Evolutionary conservation across 208 protist species (phyloP), one percentile per base, ranked within the genome.

Genomic region (Trypanosoma congolense): DNA sequence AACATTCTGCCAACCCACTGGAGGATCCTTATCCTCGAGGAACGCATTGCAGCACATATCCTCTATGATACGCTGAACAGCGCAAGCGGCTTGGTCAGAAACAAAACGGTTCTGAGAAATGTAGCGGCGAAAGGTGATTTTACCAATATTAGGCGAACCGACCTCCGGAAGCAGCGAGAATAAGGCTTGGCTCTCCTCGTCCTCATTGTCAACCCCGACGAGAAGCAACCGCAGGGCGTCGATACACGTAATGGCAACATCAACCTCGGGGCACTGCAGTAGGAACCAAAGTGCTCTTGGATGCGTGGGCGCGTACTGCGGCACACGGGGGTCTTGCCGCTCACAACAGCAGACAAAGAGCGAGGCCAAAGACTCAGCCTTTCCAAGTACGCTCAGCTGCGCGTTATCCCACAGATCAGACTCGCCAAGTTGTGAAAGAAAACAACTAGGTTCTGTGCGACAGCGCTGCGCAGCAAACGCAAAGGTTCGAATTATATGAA

Each of bases 261-360:
- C 70, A 24, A 50, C 69, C 18, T 63, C 68, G 12, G 29, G 18
- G 29, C 40, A 73, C 40, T 61, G 55, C 10, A 93, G 51, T 30
- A 90, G 63, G 38, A 84, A 80, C 24, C 43, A 50, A 38, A 93
- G 49, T 4, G 80, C 80, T 4, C 64, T 44, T 22, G 71, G 70
- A 54, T 86, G 68, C 10, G 74, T 73, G n/a, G 86, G 86, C 4
- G 80, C 73, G 54, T 82, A 93, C 30, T 71, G 55, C 1, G 58
- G 26, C 24, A 84, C 79, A 10, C 56, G 35, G 16, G 75, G 49
- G 25, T 73, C 61, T 60, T 90, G 81, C 28, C 29, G 44, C 10
- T 67, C 73, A 47, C 82, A 88, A 61, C 79, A 86, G 46, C 62
- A 43, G 41, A 65, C 43, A 64, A 83, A 93, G 22, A 93, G 51